Evolutionary conservation across 176 grass and related monocot genomes (phyloP).

Genomic region (Microstegium vimineum): DNA sequence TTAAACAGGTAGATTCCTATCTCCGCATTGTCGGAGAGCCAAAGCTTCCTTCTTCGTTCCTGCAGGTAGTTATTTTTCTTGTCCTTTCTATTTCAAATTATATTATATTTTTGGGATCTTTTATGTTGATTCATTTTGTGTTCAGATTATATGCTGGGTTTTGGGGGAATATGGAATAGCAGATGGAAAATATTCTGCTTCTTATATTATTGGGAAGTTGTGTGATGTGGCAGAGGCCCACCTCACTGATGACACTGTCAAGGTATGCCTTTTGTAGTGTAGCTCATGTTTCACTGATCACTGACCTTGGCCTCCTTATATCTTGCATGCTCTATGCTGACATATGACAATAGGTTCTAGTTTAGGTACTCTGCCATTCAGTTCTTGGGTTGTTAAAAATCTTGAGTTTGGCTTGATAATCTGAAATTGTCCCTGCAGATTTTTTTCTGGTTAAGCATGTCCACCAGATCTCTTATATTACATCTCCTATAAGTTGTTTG

Average conservation of each 20-base stretch:
- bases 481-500: neutral
- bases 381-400: neutral
- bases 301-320: conserved; percentile 4
- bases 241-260: conserved; percentile 88
- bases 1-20: conserved; percentile 91
- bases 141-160: conserved; percentile 99
- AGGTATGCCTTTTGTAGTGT: conserved; percentile 40
- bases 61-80: conserved; percentile 63
- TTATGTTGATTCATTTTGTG: conserved; percentile 26
- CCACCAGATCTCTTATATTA: neutral
- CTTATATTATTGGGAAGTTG: conserved; percentile 92
- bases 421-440: neutral
- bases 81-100: conserved; percentile 2
- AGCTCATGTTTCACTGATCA: neutral
- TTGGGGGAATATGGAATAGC: conserved; percentile 94
- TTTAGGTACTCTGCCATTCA: neutral
- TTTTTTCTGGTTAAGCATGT: neutral
- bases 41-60: conserved; percentile 97
- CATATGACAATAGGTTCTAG: neutral
- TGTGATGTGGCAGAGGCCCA: conserved; percentile 97
- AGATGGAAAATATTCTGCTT: conserved; percentile 85
- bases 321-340: neutral
- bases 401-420: conserved; percentile 11
- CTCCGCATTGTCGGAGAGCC: conserved; percentile 89
- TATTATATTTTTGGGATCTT: neutral